Evolutionary conservation across 176 grass and related monocot species (phyloP), one percentile per base, ranked within the genome.

Genomic region (Cymbopogon citratus): DNA sequence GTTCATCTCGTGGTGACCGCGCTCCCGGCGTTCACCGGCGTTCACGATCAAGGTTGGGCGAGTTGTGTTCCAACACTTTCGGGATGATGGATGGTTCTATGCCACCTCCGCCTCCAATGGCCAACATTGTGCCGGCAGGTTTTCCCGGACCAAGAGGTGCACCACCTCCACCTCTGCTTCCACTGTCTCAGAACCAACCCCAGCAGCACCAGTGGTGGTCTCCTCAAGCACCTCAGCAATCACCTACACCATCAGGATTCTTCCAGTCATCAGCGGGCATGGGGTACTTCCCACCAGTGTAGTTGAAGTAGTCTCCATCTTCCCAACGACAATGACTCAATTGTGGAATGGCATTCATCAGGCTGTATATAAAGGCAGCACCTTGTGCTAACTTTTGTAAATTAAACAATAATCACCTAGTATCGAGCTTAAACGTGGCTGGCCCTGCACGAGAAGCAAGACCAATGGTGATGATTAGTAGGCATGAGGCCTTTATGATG

Each of bases 231-330:
- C 83, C 79, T 49, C 87, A 86, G 29, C 79, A 86, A 59, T 91
- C 85, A 54, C 66, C 78, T 11, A 82, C 78, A 36, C 70, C 92
- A 65, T 23, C 83, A 27, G 90, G 90, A 63, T 99, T 99, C 43
- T 93, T 93, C 78, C 87, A 79, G n/a, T 59, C 84, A 48, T 86
- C 92, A 44, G 57, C 57, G 12, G 85, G 89, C 35, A 66, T 86
- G 69, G 89, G 91, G 36, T 99, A 90, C 77, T 93, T 92, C 48
- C 86, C 90, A 18, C 89, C 89, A 12, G 70, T 91, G 36, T 92
- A 93, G 85, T 52, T 91, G 34, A 91, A 95, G 78, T 79, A 86
- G 27, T 76, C 90, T 63, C 92, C 96, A 7, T 87, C 87, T 39
- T 77, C 61, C 48, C 92, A 93, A 79, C 89, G 83, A 48, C 91